Percentiles rank a stretch among this genome's conserved stretches.
Evolutionary conservation across 2,329 filamentous ascomycete species (phyloP).

Genomic region (Cladosporium sphaerospermum): DNA sequence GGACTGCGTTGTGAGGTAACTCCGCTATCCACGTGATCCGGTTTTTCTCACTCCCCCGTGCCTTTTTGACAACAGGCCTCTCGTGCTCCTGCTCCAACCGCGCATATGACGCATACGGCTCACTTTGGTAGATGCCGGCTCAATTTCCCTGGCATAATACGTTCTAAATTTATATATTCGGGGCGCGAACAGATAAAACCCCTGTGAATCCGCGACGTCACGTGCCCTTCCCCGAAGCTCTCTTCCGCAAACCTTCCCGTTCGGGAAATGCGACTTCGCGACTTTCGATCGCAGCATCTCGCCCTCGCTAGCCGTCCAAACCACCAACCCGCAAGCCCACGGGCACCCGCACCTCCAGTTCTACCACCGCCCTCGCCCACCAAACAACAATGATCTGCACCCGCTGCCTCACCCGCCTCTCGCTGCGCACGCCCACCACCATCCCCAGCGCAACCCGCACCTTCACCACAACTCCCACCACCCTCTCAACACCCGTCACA

Average conservation of each 20-base stretch:
- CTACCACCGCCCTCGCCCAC: neutral
- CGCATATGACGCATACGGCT: too few relatives aligned
- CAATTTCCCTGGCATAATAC: too few relatives aligned
- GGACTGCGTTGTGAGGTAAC: too few relatives aligned
- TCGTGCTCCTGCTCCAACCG: neutral
- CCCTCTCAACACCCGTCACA: constrained; percentile 22
- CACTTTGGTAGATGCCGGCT: too few relatives aligned
- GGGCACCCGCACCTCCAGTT: neutral
- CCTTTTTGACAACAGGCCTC: neutral
- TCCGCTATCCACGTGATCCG: too few relatives aligned
- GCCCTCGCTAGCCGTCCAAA: neutral
- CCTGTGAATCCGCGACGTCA: neutral
- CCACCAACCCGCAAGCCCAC: neutral
- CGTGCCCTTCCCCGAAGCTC: neutral
- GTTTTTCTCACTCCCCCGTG: neutral
- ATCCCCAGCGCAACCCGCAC: neutral
- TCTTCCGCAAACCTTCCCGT: constrained; percentile 5
- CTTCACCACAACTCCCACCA: constrained; percentile 4
- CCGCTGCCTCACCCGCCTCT: constrained; percentile 23
- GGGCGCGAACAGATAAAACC: too few relatives aligned
- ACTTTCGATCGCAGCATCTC: too few relatives aligned
- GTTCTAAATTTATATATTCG: too few relatives aligned
- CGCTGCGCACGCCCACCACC: constrained; percentile 13
- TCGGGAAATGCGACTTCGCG: neutral
- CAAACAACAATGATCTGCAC: constrained; percentile 25